Percentiles rank a stretch among this genome's conserved stretches.
These are phyloP conservation scores for Globisporangium solare DNA, from an alignment of 352 stramenopile species.

Conservation along the genomic window DNA sequence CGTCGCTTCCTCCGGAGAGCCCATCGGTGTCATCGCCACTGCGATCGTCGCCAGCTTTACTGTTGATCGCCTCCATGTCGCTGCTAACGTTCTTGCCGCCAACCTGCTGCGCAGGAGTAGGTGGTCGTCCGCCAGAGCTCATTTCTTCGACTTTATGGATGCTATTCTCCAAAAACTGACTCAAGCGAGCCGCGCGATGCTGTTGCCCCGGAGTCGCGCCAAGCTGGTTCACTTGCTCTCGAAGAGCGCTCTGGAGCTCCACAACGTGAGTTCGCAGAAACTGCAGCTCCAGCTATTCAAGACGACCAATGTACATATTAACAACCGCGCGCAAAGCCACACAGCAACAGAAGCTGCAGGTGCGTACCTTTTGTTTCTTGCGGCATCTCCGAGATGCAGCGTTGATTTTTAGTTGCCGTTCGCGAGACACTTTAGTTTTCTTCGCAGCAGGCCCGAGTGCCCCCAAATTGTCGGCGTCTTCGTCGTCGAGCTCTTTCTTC, in stretches of 20 bases:
- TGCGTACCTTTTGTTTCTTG: conserved; percentile 76
- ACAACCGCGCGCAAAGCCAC: not conserved
- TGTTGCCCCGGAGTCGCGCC: conserved; percentile 33
- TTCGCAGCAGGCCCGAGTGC: conserved; percentile 28
- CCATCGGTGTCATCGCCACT: conserved; percentile 45
- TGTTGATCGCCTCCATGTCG: conserved; percentile 25
- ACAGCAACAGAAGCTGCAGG: not conserved
- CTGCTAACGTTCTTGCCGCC: conserved; percentile 21
- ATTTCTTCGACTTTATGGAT: conserved; percentile 76
- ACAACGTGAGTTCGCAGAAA: conserved; percentile 80
- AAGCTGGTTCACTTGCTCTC: conserved; percentile 60
- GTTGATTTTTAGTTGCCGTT: conserved; percentile 87
- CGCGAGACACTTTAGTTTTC: conserved; percentile 82
- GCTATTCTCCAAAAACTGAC: conserved; percentile 64
- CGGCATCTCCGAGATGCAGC: conserved; percentile 71
- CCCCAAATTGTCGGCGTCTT: conserved; percentile 13
- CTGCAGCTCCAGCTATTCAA: conserved; percentile 55
- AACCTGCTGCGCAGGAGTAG: conserved; percentile 19
- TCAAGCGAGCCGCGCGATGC: conserved; percentile 36
- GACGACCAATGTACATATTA: not conserved
- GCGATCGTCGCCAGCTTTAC: conserved; percentile 21
- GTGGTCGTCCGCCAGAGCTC: conserved; percentile 45
- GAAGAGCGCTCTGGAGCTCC: conserved; percentile 66
- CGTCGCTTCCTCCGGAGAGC: conserved; percentile 27
- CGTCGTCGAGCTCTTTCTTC: conserved; percentile 27